phyloP scores from a whole-genome alignment of 1,284 basidiomycete species.

The Blastosporella zonata region DNA sequence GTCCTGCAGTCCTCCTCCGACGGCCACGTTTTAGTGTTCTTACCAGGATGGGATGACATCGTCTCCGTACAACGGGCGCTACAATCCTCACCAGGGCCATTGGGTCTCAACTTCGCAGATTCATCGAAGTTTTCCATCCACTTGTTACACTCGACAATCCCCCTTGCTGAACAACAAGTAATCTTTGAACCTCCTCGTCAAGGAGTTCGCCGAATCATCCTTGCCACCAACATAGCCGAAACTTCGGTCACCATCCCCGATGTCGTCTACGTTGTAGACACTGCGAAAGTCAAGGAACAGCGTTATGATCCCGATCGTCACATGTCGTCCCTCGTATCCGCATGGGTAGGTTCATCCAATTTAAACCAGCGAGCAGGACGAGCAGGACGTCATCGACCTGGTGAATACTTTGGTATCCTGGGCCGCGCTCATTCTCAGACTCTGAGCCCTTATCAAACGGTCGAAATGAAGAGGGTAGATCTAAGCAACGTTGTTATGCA shows the following conservation, averaged over 20 bases:
- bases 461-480: conserved; percentile 96
- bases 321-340: conserved; percentile 83
- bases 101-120: conserved; percentile 65
- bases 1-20: conserved; percentile 75
- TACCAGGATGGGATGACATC: conserved; percentile 94
- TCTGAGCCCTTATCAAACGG: conserved; percentile 82
- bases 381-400: conserved; percentile 88
- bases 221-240: conserved; percentile 96
- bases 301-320: conserved; percentile 90
- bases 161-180: conserved; percentile 85
- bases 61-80: conserved; percentile 73
- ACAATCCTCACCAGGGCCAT: conserved; percentile 47
- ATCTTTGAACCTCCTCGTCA: conserved; percentile 81
- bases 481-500: conserved; percentile 94
- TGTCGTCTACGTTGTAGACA: conserved; percentile 93
- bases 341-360: conserved; percentile 94
- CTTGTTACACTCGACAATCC: conserved; percentile 88
- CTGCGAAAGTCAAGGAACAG: conserved; percentile 88
- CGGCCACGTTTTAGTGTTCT: conserved; percentile 90
- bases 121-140: conserved; percentile 72
- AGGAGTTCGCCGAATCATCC: conserved; percentile 84
- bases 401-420: conserved; percentile 90
- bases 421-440: conserved; percentile 61
- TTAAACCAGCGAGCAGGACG: conserved; percentile 92
- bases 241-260: conserved; percentile 96